Percentiles rank a stretch among this genome's conserved stretches.
Evolutionary conservation across 257 asterid species (phyloP).

Genomic region (Solanum microdontum): DNA sequence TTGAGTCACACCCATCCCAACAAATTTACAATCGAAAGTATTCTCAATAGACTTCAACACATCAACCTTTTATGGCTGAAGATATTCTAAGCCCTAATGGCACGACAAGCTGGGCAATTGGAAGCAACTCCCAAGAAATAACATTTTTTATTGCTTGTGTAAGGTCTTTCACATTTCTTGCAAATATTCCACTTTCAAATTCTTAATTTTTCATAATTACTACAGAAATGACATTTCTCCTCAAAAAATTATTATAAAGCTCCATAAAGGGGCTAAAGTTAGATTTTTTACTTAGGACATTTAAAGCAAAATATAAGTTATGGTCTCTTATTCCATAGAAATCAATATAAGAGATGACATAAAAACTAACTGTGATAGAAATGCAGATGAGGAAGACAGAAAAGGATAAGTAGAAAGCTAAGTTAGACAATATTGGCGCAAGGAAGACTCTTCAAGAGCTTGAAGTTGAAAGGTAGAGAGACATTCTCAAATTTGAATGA

Average conservation of each 20-base stretch:
- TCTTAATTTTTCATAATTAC: background rate
- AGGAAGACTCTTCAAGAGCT: background rate
- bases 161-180: background rate
- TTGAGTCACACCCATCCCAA: background rate
- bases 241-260: background rate
- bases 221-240: too few species aligned
- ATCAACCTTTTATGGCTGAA: background rate
- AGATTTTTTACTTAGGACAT: background rate
- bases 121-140: background rate
- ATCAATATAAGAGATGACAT: background rate
- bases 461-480: too few species aligned
- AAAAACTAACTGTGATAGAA: background rate
- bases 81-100: background rate
- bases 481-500: background rate
- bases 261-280: background rate
- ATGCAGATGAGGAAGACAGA: background rate
- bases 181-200: background rate
- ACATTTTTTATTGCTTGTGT: background rate
- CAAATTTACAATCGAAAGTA: slow-evolving; percentile 16
- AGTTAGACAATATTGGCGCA: background rate
- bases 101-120: too few species aligned
- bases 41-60: slow-evolving; percentile 3
- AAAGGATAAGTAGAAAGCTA: background rate
- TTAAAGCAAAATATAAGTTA: too few species aligned
- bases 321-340: background rate